phyloP scores from a whole-genome alignment of 352 stramenopile genomes.

The Globisporangium polare region DNA sequence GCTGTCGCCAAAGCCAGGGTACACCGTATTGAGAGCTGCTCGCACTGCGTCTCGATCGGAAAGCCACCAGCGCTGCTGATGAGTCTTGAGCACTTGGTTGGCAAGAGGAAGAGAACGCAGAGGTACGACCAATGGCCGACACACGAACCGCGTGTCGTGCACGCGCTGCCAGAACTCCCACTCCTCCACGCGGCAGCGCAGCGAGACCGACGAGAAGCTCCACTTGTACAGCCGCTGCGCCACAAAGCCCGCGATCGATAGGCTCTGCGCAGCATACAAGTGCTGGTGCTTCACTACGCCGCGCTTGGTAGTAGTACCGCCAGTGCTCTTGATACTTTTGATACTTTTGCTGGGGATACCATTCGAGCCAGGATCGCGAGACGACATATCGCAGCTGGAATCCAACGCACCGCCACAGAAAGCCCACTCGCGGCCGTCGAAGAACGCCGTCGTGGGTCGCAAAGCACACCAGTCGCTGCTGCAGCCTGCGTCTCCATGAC shows the following conservation, averaged over 20 bases:
- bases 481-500: slow-evolving; percentile 1
- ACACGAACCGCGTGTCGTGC: slow-evolving; percentile 13
- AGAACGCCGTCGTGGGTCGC: background rate
- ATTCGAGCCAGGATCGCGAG: background rate
- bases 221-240: slow-evolving; percentile 3
- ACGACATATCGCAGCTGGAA: background rate
- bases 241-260: slow-evolving; percentile 8
- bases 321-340: background rate
- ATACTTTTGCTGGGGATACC: no score
- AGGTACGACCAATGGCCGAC: slow-evolving; percentile 7
- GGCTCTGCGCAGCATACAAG: background rate
- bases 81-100: background rate
- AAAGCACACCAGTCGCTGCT: slow-evolving; percentile 10
- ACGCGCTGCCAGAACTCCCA: slow-evolving; percentile 6
- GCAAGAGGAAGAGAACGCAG: background rate
- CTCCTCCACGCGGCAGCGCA: slow-evolving; percentile 9
- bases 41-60: background rate
- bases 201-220: slow-evolving; percentile 13
- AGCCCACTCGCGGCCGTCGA: background rate
- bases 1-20: background rate
- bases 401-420: background rate
- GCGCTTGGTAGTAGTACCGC: background rate
- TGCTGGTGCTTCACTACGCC: background rate
- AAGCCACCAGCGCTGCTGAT: slow-evolving; percentile 2
- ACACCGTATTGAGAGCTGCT: background rate